phyloP scores from a whole-genome alignment of 495 filamentous ascomycete species.

The Talaromyces liani region DNA sequence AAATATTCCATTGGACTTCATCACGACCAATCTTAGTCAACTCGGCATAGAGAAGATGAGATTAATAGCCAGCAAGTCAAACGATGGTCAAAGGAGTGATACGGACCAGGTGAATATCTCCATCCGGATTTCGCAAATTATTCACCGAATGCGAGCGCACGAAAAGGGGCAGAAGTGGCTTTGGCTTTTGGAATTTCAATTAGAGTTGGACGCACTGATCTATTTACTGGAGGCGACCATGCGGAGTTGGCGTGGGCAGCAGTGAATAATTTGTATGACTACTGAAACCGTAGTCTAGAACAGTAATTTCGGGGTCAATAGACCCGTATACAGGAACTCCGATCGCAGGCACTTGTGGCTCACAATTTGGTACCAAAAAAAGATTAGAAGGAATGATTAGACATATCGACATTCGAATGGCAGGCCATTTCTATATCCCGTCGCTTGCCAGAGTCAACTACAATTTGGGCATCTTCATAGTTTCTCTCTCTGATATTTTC shows the following conservation, averaged over 20 bases:
- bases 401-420: too few relatives aligned
- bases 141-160: constrained; percentile 9
- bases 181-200: constrained; percentile 5
- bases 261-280: neutral
- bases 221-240: neutral
- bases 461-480: too few relatives aligned
- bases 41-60: constrained; percentile 60
- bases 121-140: constrained; percentile 49
- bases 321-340: neutral
- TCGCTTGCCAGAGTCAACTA: too few relatives aligned
- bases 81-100: constrained; percentile 14
- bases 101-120: constrained; percentile 14
- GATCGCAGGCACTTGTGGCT: neutral
- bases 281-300: neutral
- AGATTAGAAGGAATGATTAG: too few relatives aligned
- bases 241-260: neutral
- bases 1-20: constrained; percentile 54
- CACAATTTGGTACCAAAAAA: neutral
- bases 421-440: too few relatives aligned
- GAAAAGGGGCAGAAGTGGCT: constrained; percentile 16
- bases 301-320: neutral
- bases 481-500: too few relatives aligned
- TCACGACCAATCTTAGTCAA: constrained; percentile 55
- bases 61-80: constrained; percentile 50
- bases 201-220: neutral